A percentile compares a stretch with the other conserved stretches of the same genome.
Evolutionary conservation across 106 monocot species (phyloP).

Genomic region (Hemerocallis citrina): DNA sequence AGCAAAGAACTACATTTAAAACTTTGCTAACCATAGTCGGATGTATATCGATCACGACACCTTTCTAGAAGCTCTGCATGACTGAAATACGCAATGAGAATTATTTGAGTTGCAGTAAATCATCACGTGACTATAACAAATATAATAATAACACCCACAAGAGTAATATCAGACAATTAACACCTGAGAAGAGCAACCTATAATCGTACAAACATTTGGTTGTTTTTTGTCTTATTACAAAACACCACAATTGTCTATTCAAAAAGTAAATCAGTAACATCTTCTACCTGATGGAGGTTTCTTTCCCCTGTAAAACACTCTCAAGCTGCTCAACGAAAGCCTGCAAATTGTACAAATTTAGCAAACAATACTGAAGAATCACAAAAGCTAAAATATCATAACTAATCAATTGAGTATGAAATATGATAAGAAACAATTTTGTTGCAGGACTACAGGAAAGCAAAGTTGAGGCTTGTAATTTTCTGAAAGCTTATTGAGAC

Average conservation of each 20-base stretch:
- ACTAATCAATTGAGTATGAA: background rate
- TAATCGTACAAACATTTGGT: no score
- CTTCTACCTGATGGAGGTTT: conserved; percentile 54
- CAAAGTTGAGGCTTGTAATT: background rate
- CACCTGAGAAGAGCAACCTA: no score
- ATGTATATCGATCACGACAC: conserved; percentile 52
- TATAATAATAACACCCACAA: background rate
- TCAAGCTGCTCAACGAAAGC: conserved; percentile 76
- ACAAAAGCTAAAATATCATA: no score
- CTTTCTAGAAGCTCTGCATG: conserved; percentile 63
- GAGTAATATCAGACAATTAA: no score
- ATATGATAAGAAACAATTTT: background rate
- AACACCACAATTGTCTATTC: no score
- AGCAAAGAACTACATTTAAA: background rate
- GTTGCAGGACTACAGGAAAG: background rate
- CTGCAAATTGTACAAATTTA: conserved; percentile 31
- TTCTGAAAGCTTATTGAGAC: background rate
- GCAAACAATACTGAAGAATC: no score
- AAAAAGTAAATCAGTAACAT: background rate
- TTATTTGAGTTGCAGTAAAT: background rate
- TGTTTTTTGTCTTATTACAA: no score
- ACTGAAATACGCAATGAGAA: conserved; percentile 33
- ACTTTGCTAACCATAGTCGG: conserved; percentile 61
- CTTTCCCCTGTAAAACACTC: conserved; percentile 42
- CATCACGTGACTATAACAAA: background rate